Percentiles rank a stretch among this genome's conserved stretches.
phyloP scores from a whole-genome alignment of 805 yeast genomes.

The Candida tammaniensis region DNA sequence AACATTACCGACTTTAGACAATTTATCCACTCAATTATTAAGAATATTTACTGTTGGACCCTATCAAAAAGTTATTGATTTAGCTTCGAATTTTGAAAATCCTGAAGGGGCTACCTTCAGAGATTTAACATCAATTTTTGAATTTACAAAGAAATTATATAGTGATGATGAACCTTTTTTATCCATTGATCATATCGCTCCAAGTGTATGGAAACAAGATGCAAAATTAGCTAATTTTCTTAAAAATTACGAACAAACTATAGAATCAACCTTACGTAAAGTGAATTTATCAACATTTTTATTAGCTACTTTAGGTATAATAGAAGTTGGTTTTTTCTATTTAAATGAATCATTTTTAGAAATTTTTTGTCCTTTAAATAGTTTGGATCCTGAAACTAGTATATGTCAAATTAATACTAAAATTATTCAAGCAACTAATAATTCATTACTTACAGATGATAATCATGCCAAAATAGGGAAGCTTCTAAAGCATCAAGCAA shows the following conservation, averaged over 20 bases:
- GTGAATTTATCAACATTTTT: slow-evolving; percentile 86
- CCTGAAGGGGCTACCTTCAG: slow-evolving; percentile 67
- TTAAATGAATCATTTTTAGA: slow-evolving; percentile 82
- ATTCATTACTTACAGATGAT: slow-evolving; percentile 25
- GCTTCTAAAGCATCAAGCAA: slow-evolving; percentile 77
- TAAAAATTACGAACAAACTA: slow-evolving; percentile 58
- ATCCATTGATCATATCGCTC: slow-evolving; percentile 65
- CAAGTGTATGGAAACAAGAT: slow-evolving; percentile 69
- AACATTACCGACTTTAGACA: slow-evolving; percentile 75
- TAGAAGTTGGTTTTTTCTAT: slow-evolving; percentile 84
- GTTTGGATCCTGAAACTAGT: slow-evolving; percentile 47
- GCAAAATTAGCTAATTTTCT: slow-evolving; percentile 55
- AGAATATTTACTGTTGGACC: slow-evolving; percentile 71
- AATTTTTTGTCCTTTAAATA: slow-evolving; percentile 78
- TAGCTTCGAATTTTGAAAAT: slow-evolving; percentile 63
- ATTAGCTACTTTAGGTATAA: slow-evolving; percentile 80
- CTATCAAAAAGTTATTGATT: slow-evolving; percentile 68
- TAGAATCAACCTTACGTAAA: slow-evolving; percentile 68
- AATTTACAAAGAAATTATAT: slow-evolving; percentile 70
- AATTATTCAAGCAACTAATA: slow-evolving; percentile 27
- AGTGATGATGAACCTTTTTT: slow-evolving; percentile 71
- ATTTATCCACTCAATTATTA: slow-evolving; percentile 75
- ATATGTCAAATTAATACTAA: slow-evolving; percentile 32
- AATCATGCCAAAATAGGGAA: slow-evolving; percentile 43
- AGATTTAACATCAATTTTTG: slow-evolving; percentile 71